Evolutionary conservation across 2,329 filamentous ascomycete species (phyloP).

Genomic region (Penicillium freii): DNA sequence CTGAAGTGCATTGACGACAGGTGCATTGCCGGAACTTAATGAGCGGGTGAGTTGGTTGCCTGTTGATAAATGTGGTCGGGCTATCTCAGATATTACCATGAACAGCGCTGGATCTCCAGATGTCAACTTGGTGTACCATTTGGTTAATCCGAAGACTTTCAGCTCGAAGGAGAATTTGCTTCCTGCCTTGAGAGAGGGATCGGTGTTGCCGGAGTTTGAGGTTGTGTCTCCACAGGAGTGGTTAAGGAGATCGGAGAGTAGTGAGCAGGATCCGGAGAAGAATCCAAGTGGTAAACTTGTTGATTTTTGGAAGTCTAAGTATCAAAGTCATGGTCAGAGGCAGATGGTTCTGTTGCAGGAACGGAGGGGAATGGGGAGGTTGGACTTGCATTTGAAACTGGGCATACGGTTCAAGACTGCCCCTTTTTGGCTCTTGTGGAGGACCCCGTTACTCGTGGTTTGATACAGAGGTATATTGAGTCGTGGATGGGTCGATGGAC

Average conservation of each 20-base stretch:
- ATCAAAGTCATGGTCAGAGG: slow-evolving; percentile 26
- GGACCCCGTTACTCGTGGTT: slow-evolving; percentile 15
- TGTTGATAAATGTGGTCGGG: slow-evolving; percentile 38
- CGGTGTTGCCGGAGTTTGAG: slow-evolving; percentile 33
- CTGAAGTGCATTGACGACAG: slow-evolving; percentile 46
- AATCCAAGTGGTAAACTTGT: slow-evolving; percentile 56
- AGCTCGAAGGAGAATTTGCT: slow-evolving; percentile 39
- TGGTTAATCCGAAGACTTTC: slow-evolving; percentile 50
- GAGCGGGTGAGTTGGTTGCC: slow-evolving; percentile 49
- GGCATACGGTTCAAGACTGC: slow-evolving; percentile 16
- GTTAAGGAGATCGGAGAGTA: slow-evolving; percentile 38
- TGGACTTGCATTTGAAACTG: slow-evolving; percentile 17
- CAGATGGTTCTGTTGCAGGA: background rate
- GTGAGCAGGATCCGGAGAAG: slow-evolving; percentile 48
- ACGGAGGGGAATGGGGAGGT: background rate
- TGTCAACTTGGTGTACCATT: slow-evolving; percentile 46
- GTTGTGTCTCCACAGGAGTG: slow-evolving; percentile 33
- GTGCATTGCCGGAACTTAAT: slow-evolving; percentile 47
- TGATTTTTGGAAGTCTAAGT: slow-evolving; percentile 55
- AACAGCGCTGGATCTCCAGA: slow-evolving; percentile 21
- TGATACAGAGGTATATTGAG: slow-evolving; percentile 21
- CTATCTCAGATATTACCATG: slow-evolving; percentile 39
- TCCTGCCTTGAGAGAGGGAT: slow-evolving; percentile 28
- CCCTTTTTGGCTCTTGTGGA: slow-evolving; percentile 14
- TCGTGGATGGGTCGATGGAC: slow-evolving; percentile 21